Base-by-base conservation (phyloP, 139 green algal genomes). In the Chlamydomonas applanata region DNA sequence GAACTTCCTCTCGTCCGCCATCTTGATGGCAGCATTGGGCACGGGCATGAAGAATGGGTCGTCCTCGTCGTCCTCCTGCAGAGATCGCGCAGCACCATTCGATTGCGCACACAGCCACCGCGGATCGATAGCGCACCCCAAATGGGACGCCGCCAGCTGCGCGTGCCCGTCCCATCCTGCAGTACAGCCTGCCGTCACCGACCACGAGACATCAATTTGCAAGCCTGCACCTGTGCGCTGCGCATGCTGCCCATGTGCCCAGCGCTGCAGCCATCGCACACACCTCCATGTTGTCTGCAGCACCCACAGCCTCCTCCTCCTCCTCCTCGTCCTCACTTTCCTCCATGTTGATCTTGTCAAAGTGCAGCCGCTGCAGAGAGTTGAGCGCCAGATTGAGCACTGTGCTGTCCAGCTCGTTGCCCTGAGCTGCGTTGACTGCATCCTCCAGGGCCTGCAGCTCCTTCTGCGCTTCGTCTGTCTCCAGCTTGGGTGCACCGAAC, bases 21-120 rank as follows among this genome's bases (percentile, higher is more conserved):
- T 73, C 59, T 85, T 85, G 25, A 86, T 65, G 0, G 75, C 80
- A 33, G 66, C 66, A 2, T 68, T 35, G 17, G 62, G 68, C 78
- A 83, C 61, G 2, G 80, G 80, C 80, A 86, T 86, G 40, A 75
- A 86, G 61, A 86, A 86, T 17, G 80, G 80, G 61, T 86, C 80
- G 22, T 86, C 80, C 3, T 86, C 73, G 49, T 84, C 40, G 11
- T 49, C 40, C 40, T 49, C 7, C 40, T n/a, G n/a, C n/a, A n/a
- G n/a, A n/a, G n/a, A n/a, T n/a, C n/a, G n/a, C n/a, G n/a, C n/a
- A n/a, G n/a, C n/a, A n/a, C n/a, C n/a, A n/a, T n/a, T n/a, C n/a
- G n/a, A n/a, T n/a, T n/a, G n/a, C n/a, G n/a, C n/a, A n/a, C n/a
- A n/a, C n/a, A n/a, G n/a, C n/a, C n/a, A n/a, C n/a, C n/a, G n/a